Conservation (phyloP, 2,329 filamentous ascomycete species). For the Aureobasidium leucospermi region DNA sequence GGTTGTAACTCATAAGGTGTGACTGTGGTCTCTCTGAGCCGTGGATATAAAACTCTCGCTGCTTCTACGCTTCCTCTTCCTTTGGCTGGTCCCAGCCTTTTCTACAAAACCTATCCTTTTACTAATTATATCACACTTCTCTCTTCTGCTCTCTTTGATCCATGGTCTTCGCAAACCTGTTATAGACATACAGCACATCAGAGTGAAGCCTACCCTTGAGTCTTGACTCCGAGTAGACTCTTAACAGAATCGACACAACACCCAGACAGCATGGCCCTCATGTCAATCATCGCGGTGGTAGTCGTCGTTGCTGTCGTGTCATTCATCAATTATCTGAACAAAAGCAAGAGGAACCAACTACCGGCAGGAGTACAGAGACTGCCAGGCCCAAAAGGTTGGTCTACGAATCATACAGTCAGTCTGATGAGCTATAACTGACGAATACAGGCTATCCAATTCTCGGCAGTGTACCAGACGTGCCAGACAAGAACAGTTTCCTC, state of each 20-base stretch:
- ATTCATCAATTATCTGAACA: slow-evolving; percentile 18
- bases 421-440: not conserved
- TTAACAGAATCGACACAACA: not conserved
- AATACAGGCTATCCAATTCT: slow-evolving; percentile 33
- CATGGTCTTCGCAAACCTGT: not conserved
- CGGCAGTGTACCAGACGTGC: slow-evolving; percentile 36
- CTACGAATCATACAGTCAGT: not conserved
- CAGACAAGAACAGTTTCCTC: slow-evolving; percentile 37
- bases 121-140: not conserved
- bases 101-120: not conserved
- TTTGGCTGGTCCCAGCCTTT: not conserved
- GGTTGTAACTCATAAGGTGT: not conserved
- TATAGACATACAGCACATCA: too few species aligned
- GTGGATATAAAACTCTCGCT: not conserved
- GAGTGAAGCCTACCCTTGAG: too few species aligned
- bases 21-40: not conserved
- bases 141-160: not conserved
- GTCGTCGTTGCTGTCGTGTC: slow-evolving; percentile 24
- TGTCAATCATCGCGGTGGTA: slow-evolving; percentile 19
- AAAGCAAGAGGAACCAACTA: slow-evolving; percentile 11
- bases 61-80: not conserved
- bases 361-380: slow-evolving; percentile 18
- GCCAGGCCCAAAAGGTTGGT: slow-evolving; percentile 22
- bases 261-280: slow-evolving; percentile 16
- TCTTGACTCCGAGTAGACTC: too few species aligned